Base-by-base conservation (phyloP, 2,329 filamentous ascomycete species). In the Fusarium mangiferae region DNA sequence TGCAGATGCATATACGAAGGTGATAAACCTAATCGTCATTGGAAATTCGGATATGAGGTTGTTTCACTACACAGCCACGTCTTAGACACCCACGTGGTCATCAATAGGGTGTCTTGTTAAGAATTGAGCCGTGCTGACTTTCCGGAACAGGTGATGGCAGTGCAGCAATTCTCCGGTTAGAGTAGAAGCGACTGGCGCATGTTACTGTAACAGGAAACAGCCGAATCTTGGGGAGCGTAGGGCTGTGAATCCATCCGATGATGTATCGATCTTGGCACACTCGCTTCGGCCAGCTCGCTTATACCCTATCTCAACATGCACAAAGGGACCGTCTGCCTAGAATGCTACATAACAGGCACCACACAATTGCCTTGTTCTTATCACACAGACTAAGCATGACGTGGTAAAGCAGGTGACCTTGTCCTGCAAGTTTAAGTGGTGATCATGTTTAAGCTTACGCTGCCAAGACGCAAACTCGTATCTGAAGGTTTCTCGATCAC, bases 381-480 rank as follows among this genome's bases (percentile, higher is more conserved):
- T 38, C 33, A 38, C 8, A 18, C 24, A 28, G 22, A n/a, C 20
- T n/a, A 44, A 44, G 49, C 20, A 56, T 42, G 49, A 46, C 42
- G 41, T 42, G 28, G 18, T 55, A 6, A 36, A 14, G n/a, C 48
- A 41, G 36, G 48, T 41, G 46, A 35, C 11, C 10, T 30, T 9
- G 26, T 39, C 15, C 18, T 35, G 22, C 20, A 45, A 24, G 51
- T 22, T n/a, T 39, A 26, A 46, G 41, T 57, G 36, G 41, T n/a
- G n/a, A 45, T 35, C 11, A 22, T 56, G 22, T 51, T 65, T 52
- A 57, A 70, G 59, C 59, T 68, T 70, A 70, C 62, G 36, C 26
- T 44, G 59, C 66, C 66, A 70, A 70, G 67, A 46, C 20, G 5
- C 36, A 65, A 39, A 13, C 66, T 66, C 51, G 66, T 65, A 70